Conservation (phyloP, 495 filamentous ascomycete species). For the Acidomyces sp. region DNA sequence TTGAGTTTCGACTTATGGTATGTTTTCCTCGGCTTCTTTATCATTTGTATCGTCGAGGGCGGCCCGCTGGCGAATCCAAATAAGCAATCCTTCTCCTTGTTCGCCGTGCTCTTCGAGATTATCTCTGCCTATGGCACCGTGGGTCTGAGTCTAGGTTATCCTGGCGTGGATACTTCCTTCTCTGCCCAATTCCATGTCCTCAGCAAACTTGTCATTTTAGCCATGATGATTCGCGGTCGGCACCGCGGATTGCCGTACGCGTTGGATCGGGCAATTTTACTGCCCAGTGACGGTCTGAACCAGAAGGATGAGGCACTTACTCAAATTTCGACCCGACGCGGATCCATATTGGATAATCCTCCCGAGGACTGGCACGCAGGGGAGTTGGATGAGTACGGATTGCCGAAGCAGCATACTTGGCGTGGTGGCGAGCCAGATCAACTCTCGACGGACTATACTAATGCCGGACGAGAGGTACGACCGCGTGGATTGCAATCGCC, state of each 20-base stretch:
- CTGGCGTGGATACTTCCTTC: slow-evolving; percentile 60
- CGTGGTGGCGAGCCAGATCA: neutral
- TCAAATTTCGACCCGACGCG: neutral
- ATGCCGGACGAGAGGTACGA: no score
- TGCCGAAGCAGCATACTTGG: slow-evolving; percentile 10
- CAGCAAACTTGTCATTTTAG: slow-evolving; percentile 83
- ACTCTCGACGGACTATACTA: no score
- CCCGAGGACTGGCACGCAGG: neutral
- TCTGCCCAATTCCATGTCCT: slow-evolving; percentile 62
- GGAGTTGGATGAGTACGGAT: slow-evolving; percentile 7
- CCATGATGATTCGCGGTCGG: slow-evolving; percentile 83
- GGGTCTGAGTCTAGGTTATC: slow-evolving; percentile 74
- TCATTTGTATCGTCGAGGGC: slow-evolving; percentile 77
- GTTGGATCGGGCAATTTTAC: slow-evolving; percentile 76
- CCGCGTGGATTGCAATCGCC: no score
- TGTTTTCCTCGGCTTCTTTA: slow-evolving; percentile 76
- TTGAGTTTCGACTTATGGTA: slow-evolving; percentile 93
- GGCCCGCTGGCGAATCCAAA: slow-evolving; percentile 40
- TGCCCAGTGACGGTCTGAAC: slow-evolving; percentile 52
- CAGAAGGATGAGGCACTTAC: slow-evolving; percentile 6
- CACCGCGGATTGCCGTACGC: slow-evolving; percentile 88
- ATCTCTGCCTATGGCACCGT: slow-evolving; percentile 92
- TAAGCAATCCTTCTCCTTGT: slow-evolving; percentile 59
- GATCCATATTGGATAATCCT: neutral
- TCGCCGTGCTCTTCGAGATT: slow-evolving; percentile 76